Evolutionary conservation across 306 rosid species (phyloP), one percentile per base, ranked within the genome.

Genomic region (Crotalaria pallida): DNA sequence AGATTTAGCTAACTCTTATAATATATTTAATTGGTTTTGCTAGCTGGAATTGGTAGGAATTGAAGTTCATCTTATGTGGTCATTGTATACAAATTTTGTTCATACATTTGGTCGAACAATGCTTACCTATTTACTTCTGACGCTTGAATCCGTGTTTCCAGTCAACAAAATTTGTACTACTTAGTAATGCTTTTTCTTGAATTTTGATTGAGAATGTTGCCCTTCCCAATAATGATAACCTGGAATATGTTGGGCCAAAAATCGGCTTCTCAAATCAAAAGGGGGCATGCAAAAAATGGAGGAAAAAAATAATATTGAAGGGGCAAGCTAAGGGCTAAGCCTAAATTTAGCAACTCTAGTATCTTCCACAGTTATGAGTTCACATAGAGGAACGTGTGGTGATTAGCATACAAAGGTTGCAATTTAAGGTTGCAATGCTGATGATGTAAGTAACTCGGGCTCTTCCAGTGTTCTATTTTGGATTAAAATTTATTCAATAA

Each of bases 201-300:
- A 71, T 67, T 66, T 67, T 66, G 76, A 77, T 77, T 77, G 73
- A 7, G 22, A 56, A 72, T 7, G 9, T 72, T 77, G 73, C 61
- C 65, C 0, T 77, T 60, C 21, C 2, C 7, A n/a, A 53, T 53
- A n/a, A 53, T 53, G 45, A 72, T 44, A 17, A 66, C 17, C 1
- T 17, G 79, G 38, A 52, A 58, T 38, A 24, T 64, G 68, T 71
- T 48, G 59, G 36, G 13, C 16, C 47, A 31, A 1, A 31, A 56
- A 57, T 16, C 56, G 56, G 6, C 34, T 57, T 57, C 23, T 10
- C 9, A 29, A 27, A 16, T n/a, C 10, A 3, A 12, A 29, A 49
- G 18, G 11, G 72, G 78, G 7, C 55, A 56, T 17, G 18, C 15
- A 33, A 8, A 67, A n/a, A n/a, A n/a, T n/a, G n/a, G n/a, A n/a